These are phyloP conservation scores for Gymnopilus junonius DNA, from an alignment of 768 basidiomycete genomes.

Conservation along the genomic window DNA sequence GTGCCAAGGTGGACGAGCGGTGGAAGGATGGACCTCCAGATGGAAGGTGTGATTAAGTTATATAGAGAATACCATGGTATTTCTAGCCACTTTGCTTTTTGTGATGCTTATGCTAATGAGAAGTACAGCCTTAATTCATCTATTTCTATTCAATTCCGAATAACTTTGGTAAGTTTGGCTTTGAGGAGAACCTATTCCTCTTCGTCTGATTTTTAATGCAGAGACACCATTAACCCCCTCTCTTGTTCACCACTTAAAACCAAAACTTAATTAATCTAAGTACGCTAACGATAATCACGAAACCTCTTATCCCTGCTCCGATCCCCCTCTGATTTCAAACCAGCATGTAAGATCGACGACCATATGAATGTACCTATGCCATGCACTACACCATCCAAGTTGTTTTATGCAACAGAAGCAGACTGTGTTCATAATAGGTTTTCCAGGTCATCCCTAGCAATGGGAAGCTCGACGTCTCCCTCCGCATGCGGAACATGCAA, in stretches of 20 bases:
- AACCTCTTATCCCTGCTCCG: too few relatives aligned
- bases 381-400: too few relatives aligned
- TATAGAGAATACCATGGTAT: background rate
- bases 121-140: background rate
- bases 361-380: too few relatives aligned
- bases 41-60: slow-evolving; percentile 79
- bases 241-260: background rate
- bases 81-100: background rate
- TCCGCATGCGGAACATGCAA: too few relatives aligned
- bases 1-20: slow-evolving; percentile 79
- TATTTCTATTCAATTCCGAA: background rate
- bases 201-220: background rate
- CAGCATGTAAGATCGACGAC: too few relatives aligned
- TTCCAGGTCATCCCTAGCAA: too few relatives aligned
- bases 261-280: too few relatives aligned
- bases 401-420: too few relatives aligned
- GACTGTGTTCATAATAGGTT: too few relatives aligned
- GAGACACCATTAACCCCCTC: background rate
- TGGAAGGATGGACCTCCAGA: slow-evolving; percentile 93
- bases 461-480: too few relatives aligned
- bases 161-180: slow-evolving; percentile 1
- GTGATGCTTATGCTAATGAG: background rate
- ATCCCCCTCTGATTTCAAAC: too few relatives aligned
- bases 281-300: too few relatives aligned
- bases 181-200: background rate